These are phyloP conservation scores for Cinnamomum chago DNA, from an alignment of 164 flowering plant genomes.

Conservation along the genomic window DNA sequence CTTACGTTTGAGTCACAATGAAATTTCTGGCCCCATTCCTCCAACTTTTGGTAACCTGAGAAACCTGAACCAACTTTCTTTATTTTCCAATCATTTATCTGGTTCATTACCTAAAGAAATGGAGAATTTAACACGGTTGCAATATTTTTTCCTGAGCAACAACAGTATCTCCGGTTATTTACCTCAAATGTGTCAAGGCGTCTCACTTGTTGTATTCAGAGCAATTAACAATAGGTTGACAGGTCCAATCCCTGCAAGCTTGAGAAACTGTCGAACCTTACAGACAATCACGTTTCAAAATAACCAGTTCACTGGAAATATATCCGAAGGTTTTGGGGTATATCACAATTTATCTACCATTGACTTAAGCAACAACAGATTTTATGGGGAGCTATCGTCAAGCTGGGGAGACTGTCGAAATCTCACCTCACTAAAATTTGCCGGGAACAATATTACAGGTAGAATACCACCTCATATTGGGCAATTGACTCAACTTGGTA, in stretches of 20 bases:
- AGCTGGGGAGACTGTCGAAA: not conserved
- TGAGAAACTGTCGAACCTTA: conserved; percentile 19
- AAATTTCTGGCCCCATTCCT: conserved; percentile 9
- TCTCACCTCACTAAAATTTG: not conserved
- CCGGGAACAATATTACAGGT: conserved; percentile 5
- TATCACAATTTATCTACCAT: not conserved
- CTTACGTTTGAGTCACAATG: not conserved
- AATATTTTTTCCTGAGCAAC: not conserved
- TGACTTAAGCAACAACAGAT: not conserved
- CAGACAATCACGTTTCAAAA: conserved; percentile 14
- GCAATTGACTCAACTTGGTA: not conserved
- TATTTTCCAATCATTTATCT: too few relatives aligned
- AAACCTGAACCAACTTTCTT: too few relatives aligned
- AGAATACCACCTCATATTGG: not conserved
- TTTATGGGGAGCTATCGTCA: conserved; percentile 6
- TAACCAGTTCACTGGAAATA: conserved; percentile 15
- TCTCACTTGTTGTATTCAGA: not conserved
- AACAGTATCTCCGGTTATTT: not conserved
- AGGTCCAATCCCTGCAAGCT: conserved; percentile 17
- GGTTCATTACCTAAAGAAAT: not conserved
- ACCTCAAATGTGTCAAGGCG: not conserved
- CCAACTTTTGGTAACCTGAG: too few relatives aligned
- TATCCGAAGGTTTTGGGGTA: conserved; percentile 8
- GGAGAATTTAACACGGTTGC: not conserved
- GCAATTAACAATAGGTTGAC: not conserved